These are phyloP conservation scores for Chrysosporium keratinophilum DNA, from an alignment of 2,329 filamentous ascomycete species.

Conservation along the genomic window DNA sequence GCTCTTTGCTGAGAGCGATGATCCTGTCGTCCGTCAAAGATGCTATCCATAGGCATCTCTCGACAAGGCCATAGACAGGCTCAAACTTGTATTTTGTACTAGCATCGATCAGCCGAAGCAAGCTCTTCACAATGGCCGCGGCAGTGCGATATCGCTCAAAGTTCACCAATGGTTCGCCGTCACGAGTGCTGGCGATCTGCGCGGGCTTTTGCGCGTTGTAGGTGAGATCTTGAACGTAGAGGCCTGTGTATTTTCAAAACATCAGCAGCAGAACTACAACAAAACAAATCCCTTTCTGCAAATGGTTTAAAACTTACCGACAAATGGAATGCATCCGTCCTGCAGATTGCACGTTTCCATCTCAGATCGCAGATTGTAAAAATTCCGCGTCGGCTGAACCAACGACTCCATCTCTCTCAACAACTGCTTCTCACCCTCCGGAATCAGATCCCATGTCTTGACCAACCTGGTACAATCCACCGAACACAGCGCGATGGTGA, in stretches of 20 bases:
- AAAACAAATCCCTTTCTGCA: not conserved
- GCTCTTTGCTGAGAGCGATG: conserved; percentile 34
- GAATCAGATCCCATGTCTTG: conserved; percentile 50
- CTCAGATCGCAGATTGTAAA: conserved; percentile 51
- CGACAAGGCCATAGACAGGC: conserved; percentile 48
- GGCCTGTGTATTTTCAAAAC: conserved; percentile 30
- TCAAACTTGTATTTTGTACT: conserved; percentile 52
- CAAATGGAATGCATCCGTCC: conserved; percentile 56
- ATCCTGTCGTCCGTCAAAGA: conserved; percentile 51
- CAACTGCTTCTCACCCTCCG: conserved; percentile 43
- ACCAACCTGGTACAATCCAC: conserved; percentile 48
- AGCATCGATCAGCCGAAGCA: conserved; percentile 53
- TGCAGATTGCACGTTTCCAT: conserved; percentile 52
- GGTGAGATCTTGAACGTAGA: conserved; percentile 57
- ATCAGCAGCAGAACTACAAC: not conserved
- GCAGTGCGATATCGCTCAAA: conserved; percentile 58
- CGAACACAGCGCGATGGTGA: conserved; percentile 52
- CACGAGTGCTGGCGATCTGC: conserved; percentile 40
- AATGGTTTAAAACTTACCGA: conserved; percentile 38
- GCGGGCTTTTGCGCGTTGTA: conserved; percentile 58
- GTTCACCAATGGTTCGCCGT: conserved; percentile 50
- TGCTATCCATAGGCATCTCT: conserved; percentile 55
- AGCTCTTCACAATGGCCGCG: conserved; percentile 53
- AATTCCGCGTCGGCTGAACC: conserved; percentile 54
- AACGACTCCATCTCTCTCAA: conserved; percentile 51